Evolutionary conservation across 805 yeast genomes (phyloP), one percentile per base, ranked within the genome.

Genomic region (Metschnikowia baotianmanensis): DNA sequence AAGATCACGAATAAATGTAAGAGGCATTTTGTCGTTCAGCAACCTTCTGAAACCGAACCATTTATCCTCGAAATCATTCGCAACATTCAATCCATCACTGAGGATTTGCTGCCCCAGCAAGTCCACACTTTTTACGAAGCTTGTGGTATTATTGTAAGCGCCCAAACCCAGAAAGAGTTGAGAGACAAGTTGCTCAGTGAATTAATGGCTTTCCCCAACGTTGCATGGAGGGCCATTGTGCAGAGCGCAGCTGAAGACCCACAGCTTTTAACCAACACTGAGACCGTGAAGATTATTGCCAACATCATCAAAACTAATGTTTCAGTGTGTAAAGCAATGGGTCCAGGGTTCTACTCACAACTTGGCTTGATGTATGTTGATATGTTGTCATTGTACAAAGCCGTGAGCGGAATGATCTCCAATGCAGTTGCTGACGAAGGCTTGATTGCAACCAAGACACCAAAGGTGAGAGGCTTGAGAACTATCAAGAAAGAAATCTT

Each of bases 121-220:
- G 95, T 93, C 20, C 99, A 93, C 62, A 89, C 97, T 2, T 93
- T 93, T 60, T 93, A 93, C 63, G 96, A 86, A 67, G 98, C 99
- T 1, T 91, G 98, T 71, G 97, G 97, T 53, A 80, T 85, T 45
- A 91, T 93, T 41, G 78, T 93, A 26, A 79, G 90, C 38, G 96
- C 96, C 10, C 97, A 91, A 63, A 78, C 83, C 27, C 76, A 82
- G 32, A 71, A 74, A 47, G 78, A 76, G 10, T 74, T 77, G 27
- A 82, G 93, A 62, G 88, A 86, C 45, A 77, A 82, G 45, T 71
- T 90, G 40, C 72, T 89, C 39, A 61, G 72, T 37, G 90, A 87
- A 40, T 72, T 93, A 54, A 93, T 93, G 99, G 75, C 77, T 35
- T 67, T 90, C 47, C 99, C 99, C 31, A 93, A 93, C 63, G 76